phyloP scores from a whole-genome alignment of 1,284 basidiomycete genomes.

The Cutaneotrichosporon cyanovorans region DNA sequence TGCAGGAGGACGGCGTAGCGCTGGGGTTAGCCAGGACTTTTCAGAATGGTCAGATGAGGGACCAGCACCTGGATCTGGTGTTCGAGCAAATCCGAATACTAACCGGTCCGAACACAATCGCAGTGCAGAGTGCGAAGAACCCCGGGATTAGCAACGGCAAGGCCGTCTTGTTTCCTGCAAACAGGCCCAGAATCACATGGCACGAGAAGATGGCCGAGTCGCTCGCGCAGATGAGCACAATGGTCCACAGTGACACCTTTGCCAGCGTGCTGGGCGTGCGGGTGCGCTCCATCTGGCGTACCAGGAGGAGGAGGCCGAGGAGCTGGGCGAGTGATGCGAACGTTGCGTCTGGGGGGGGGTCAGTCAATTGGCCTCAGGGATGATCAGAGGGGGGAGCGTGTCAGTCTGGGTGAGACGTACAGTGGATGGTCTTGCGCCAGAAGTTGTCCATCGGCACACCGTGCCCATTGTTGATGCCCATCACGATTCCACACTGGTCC shows the following conservation, averaged over 20 bases:
- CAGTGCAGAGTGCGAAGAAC: conserved; percentile 53
- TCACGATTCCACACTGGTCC: conserved; percentile 66
- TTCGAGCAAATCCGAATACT: no score
- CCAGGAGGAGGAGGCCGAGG: conserved; percentile 57
- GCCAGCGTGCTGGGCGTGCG: conserved; percentile 70
- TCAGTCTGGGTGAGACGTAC: no score
- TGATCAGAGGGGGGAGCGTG: no score
- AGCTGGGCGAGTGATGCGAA: conserved; percentile 62
- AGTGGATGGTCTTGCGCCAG: conserved; percentile 71
- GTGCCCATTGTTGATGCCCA: conserved; percentile 57
- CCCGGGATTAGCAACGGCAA: conserved; percentile 71
- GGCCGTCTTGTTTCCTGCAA: conserved; percentile 68
- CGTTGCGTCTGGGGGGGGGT: conserved; percentile 53
- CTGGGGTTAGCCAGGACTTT: conserved; percentile 46
- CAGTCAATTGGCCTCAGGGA: no score
- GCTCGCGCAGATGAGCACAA: conserved; percentile 64
- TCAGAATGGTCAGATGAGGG: neutral
- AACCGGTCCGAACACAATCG: conserved; percentile 45
- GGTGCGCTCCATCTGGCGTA: conserved; percentile 63
- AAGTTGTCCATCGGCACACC: conserved; percentile 59
- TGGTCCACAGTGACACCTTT: conserved; percentile 70
- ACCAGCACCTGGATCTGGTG: no score
- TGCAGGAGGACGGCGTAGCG: conserved; percentile 73
- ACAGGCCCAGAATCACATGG: conserved; percentile 73
- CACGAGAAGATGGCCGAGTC: conserved; percentile 76